A percentile compares a stretch with the other conserved stretches of the same genome.
Evolutionary conservation across 139 green algal genomes (phyloP).

Genomic region (Closterium sp.): DNA sequence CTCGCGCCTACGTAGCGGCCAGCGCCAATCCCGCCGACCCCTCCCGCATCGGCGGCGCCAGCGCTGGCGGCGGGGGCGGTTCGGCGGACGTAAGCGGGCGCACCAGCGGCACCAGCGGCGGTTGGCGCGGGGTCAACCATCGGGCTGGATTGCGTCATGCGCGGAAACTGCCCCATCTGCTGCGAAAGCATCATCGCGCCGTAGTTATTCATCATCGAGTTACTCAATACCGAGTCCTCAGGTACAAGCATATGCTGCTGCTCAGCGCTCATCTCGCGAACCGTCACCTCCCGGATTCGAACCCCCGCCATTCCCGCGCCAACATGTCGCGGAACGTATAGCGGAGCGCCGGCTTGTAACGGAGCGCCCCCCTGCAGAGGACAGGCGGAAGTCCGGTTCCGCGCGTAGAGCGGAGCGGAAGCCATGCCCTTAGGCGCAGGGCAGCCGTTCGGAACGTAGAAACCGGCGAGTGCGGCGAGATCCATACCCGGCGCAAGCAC

Average conservation of each 20-base stretch:
- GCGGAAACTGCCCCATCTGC: neutral
- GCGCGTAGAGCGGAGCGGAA: neutral
- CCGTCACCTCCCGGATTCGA: no score
- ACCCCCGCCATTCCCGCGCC: no score
- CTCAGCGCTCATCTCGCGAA: no score
- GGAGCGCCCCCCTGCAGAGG: neutral
- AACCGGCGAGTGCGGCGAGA: neutral
- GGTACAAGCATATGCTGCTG: conserved; percentile 4
- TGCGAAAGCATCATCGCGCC: neutral
- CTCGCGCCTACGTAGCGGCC: neutral
- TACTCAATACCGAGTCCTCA: neutral
- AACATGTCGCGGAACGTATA: neutral
- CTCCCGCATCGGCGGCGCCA: no score
- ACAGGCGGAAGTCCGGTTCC: neutral
- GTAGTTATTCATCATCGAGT: no score
- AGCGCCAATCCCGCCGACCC: no score
- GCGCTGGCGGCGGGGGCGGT: no score
- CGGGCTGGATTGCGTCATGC: no score
- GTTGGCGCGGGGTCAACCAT: no score
- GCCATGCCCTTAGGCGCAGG: neutral
- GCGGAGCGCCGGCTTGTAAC: neutral
- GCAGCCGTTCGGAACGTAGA: neutral
- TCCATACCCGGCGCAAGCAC: neutral
- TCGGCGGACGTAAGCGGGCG: no score
- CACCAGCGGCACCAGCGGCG: no score